These are phyloP conservation scores for Metarhizium sp. DNA, from an alignment of 2,329 filamentous ascomycete species.

Conservation along the genomic window DNA sequence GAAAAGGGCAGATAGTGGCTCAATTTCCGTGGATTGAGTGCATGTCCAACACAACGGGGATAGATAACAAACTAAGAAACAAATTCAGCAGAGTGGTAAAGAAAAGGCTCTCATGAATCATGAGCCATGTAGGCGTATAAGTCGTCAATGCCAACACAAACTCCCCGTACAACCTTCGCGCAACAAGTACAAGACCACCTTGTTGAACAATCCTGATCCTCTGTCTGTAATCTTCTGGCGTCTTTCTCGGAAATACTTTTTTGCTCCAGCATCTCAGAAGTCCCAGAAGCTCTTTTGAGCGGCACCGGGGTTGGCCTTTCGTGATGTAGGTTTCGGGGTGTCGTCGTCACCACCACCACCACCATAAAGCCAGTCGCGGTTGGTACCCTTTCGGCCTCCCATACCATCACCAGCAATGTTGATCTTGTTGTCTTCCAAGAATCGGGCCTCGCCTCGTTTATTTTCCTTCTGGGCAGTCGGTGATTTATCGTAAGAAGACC, in stretches of 20 bases:
- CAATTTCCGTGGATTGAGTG: background rate
- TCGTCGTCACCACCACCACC: conserved; percentile 41
- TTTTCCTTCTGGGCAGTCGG: conserved; percentile 45
- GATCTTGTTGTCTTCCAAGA: conserved; percentile 28
- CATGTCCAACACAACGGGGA: background rate
- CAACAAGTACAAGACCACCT: background rate
- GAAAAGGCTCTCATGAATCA: conserved; percentile 20
- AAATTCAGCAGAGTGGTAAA: conserved; percentile 6
- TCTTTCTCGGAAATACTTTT: background rate
- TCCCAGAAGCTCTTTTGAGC: conserved; percentile 34
- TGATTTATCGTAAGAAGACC: conserved; percentile 46
- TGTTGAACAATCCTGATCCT: conserved; percentile 3
- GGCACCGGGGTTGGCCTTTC: conserved; percentile 20
- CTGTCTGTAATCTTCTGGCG: conserved; percentile 5
- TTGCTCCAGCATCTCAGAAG: conserved; percentile 23
- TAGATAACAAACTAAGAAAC: conserved; percentile 3
- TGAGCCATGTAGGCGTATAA: conserved; percentile 23
- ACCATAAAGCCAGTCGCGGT: conserved; percentile 49
- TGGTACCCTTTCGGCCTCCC: conserved; percentile 48
- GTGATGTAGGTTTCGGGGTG: conserved; percentile 21
- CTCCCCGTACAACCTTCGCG: conserved; percentile 1
- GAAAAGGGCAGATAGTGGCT: background rate
- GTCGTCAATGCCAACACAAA: conserved; percentile 12
- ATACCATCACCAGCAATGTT: conserved; percentile 55
- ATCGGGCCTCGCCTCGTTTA: conserved; percentile 37